These are phyloP conservation scores for Macrotyloma uniflorum DNA, from an alignment of 306 rosid genomes.

Conservation along the genomic window DNA sequence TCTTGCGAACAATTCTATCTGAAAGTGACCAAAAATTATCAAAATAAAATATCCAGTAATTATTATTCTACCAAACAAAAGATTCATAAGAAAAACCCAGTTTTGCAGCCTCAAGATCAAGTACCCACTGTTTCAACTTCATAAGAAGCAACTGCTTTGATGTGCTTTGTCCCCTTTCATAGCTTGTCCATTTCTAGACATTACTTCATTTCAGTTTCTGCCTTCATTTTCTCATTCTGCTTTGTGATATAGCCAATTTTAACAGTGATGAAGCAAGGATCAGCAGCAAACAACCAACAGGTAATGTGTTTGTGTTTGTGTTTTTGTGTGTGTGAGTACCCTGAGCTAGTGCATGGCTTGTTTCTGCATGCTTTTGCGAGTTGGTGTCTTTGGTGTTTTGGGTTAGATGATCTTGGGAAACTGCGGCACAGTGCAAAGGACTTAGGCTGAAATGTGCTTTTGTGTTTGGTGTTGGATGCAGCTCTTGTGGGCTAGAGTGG, in stretches of 20 bases:
- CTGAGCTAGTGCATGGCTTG: neutral
- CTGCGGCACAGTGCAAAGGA: constrained; percentile 52
- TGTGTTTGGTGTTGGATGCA: constrained; percentile 62
- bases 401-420: constrained; percentile 37
- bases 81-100: neutral
- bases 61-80: neutral
- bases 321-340: constrained; percentile 9
- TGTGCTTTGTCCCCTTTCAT: neutral
- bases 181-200: constrained; percentile 6
- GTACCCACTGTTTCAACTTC: neutral
- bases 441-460: constrained; percentile 55
- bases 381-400: constrained; percentile 1
- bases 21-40: neutral
- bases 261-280: constrained; percentile 53
- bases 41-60: neutral
- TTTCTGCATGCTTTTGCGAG: constrained; percentile 4
- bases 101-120: neutral
- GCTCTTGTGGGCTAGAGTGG: constrained; percentile 77
- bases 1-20: neutral
- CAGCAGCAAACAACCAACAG: constrained; percentile 60
- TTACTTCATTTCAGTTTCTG: neutral
- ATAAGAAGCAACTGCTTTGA: neutral
- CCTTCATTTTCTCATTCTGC: constrained; percentile 28
- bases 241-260: constrained; percentile 11
- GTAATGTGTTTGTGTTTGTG: constrained; percentile 34